These are phyloP conservation scores for Penicillium frequentans DNA, from an alignment of 2,329 filamentous ascomycete species.

Conservation along the genomic window DNA sequence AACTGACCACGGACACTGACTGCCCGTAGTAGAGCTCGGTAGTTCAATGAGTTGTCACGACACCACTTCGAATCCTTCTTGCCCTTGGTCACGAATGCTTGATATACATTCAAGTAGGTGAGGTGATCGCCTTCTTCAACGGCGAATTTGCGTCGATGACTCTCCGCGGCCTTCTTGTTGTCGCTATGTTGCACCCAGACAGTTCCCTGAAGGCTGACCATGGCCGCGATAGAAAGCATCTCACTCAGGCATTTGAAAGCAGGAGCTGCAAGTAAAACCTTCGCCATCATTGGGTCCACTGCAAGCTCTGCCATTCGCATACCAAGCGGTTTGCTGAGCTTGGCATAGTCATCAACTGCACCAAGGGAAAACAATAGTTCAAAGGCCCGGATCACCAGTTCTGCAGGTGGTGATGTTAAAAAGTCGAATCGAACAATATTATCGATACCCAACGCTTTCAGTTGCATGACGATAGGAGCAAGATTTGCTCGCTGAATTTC, in stretches of 20 bases:
- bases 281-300: slow-evolving; percentile 93
- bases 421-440: slow-evolving; percentile 92
- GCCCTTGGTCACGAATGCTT: slow-evolving; percentile 79
- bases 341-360: slow-evolving; percentile 84
- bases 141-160: slow-evolving; percentile 75
- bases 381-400: slow-evolving; percentile 80
- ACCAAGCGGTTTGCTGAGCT: slow-evolving; percentile 85
- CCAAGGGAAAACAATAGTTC: slow-evolving; percentile 86
- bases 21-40: slow-evolving; percentile 76
- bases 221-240: slow-evolving; percentile 87
- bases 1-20: slow-evolving; percentile 85
- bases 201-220: slow-evolving; percentile 81
- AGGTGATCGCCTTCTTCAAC: slow-evolving; percentile 93
- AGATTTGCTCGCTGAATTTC: slow-evolving; percentile 93
- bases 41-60: slow-evolving; percentile 82
- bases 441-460: slow-evolving; percentile 93
- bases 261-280: slow-evolving; percentile 74
- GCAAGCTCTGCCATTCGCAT: slow-evolving; percentile 89
- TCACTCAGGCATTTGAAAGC: slow-evolving; percentile 79
- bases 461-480: slow-evolving; percentile 81
- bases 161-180: slow-evolving; percentile 73
- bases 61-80: slow-evolving; percentile 85
- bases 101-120: slow-evolving; percentile 90
- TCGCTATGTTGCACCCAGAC: slow-evolving; percentile 81
- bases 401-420: slow-evolving; percentile 78